Base-by-base conservation (phyloP, 2,329 filamentous ascomycete species). In the Lachnellula hyalina region DNA sequence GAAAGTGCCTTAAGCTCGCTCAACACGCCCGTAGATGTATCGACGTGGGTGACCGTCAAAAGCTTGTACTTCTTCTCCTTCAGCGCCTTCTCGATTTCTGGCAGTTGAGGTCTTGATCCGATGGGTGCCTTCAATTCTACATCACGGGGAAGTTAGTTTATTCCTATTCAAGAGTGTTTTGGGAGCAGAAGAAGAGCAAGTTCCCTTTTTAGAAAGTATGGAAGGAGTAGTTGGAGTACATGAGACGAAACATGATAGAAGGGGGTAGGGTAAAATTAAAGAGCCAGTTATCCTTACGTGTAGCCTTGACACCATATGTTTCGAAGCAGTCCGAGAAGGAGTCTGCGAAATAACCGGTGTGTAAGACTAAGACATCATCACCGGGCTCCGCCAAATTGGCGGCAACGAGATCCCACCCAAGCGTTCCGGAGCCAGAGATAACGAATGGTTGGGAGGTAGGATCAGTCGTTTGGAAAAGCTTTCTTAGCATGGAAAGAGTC, bases 271-370 rank as follows among this genome's bases (percentile, higher is more conserved):
- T 32, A 32, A 32, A 9, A 9, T 32, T 8, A 32, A 32, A 32
- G 7, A 32, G 28, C 28, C 28, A 32, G 28, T 32, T 32, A 3
- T 32, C 7, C 28, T 32, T 32, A 32, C 28, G 90, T 57, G 91
- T 96, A 21, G 90, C 87, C 64, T 90, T 89, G 65, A 87, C 90
- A 60, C 94, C 93, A 70, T 99, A 99, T 38, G 89, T 89, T 69
- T 87, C 82, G 70, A 99, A 83, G 75, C 92, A 96, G 74, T 96
- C 87, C 63, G 90, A 89, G 70, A 99, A 96, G 55, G 87, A 91
- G 72, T 97, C 92, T 63, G 89, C 92, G 70, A 99, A 99, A 81
- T 99, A 99, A 62, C 94, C 94, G 42, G 90, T 95, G 77, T 96
- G 92, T 17, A 99, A 83, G 52, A 99, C 92, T 41, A 99, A 81